Evolutionary conservation across 768 basidiomycete genomes (phyloP), one percentile per base, ranked within the genome.

Genomic region (Lentinula sp.): DNA sequence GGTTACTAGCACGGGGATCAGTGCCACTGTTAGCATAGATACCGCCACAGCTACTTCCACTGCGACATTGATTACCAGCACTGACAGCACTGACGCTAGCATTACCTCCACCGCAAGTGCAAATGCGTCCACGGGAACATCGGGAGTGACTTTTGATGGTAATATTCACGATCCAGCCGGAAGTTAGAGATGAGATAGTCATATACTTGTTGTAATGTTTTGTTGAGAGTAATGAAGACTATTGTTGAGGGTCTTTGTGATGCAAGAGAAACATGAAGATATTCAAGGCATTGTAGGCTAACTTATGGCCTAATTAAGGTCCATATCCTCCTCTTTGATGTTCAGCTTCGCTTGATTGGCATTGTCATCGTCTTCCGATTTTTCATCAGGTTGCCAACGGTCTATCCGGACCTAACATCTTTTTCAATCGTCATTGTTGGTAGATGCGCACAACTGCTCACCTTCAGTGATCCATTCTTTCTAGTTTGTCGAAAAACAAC

Each of bases 1-100:
- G 3, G 51, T 36, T 32, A n/a, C 33, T 7, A n/a, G 28, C n/a
- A 2, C 45, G 16, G 46, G 46, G 23, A 48, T 48, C 46, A 48
- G 18, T 23, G 12, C 46, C 12, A 10, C 46, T 23, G 23, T 20
- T 16, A 48, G 46, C 39, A 43, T 28, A 5, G 13, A 57, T 16
- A 59, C 32, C 20, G 32, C 57, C 23, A 57, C 54, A 6, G 23
- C 50, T 23, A 56, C 35, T 23, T 41, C 61, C 43, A 45, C 63
- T 7, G 50, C 9, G 48, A 66, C 41, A 58, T 59, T 60, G 53
- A 64, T 9, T 13, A 60, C 50, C 48, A 46, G 42, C n/a, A 56
- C 52, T 12, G 55, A 61, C 9, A 59, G 41, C 37, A 57, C 45
- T 62, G 23, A 59, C 4, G 62, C 51, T n/a, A 60, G 62, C 37